These are phyloP conservation scores for Clitopilus passeckerianus DNA, from an alignment of 768 basidiomycete species.

Conservation along the genomic window DNA sequence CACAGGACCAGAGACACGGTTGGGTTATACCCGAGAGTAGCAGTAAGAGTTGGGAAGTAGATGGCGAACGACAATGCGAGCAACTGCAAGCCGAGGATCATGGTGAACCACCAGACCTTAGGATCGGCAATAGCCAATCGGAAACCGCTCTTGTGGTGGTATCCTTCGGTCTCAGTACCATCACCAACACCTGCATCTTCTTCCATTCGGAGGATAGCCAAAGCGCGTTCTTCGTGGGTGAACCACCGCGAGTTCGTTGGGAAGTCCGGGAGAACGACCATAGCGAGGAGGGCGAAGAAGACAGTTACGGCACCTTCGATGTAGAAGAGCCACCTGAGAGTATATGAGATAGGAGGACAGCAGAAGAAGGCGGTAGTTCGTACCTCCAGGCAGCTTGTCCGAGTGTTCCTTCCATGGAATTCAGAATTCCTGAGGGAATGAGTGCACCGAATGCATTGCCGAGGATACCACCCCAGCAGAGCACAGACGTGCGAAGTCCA, in stretches of 20 bases:
- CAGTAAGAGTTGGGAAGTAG: constrained; percentile 59
- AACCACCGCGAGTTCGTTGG: constrained; percentile 22
- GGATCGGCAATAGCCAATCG: constrained; percentile 52
- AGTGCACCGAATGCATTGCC: constrained; percentile 51
- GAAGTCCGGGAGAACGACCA: constrained; percentile 34
- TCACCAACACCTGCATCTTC: constrained; percentile 35
- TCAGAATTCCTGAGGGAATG: constrained; percentile 44
- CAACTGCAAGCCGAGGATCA: constrained; percentile 43
- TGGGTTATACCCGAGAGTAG: constrained; percentile 54
- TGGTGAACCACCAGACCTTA: constrained; percentile 63
- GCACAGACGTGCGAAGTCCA: constrained; percentile 39
- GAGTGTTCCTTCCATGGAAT: constrained; percentile 39
- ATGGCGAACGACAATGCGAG: constrained; percentile 50
- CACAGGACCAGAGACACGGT: constrained; percentile 60
- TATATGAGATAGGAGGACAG: background rate
- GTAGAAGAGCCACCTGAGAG: constrained; percentile 42
- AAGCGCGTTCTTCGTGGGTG: constrained; percentile 10
- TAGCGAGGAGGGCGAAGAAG: constrained; percentile 36
- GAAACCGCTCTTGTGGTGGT: constrained; percentile 20
- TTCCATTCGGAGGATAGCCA: constrained; percentile 33
- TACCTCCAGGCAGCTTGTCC: constrained; percentile 10
- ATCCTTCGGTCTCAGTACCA: background rate
- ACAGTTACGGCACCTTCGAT: constrained; percentile 41
- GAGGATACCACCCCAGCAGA: constrained; percentile 45
- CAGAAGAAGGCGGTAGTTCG: background rate